Conservation (phyloP, 2,329 filamentous ascomycete genomes). For the Arthrobotrys musiformis region DNA sequence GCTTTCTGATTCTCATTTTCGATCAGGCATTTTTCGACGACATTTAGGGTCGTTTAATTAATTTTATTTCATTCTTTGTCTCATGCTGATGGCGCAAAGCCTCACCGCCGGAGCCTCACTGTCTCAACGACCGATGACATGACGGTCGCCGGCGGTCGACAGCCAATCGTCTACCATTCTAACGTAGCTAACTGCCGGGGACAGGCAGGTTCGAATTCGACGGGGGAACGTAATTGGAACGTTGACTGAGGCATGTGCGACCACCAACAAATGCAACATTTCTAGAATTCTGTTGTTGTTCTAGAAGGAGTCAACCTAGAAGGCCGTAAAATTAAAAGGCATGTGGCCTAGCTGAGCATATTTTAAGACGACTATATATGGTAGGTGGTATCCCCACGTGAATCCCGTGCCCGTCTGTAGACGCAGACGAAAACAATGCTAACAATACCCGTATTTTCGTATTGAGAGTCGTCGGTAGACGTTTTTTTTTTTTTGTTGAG, state of each 20-base stretch:
- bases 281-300: neutral
- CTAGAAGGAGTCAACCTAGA: neutral
- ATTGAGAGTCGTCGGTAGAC: neutral
- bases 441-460: too few species aligned
- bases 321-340: too few species aligned
- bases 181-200: slow-evolving; percentile 4
- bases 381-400: neutral
- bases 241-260: slow-evolving; percentile 14
- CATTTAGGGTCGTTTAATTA: neutral
- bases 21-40: neutral
- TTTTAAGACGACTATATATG: neutral
- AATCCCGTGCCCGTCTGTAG: slow-evolving; percentile 6
- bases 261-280: neutral
- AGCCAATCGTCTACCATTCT: neutral
- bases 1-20: neutral
- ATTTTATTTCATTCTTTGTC: neutral
- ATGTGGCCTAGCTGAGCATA: neutral
- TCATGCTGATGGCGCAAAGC: slow-evolving; percentile 20
- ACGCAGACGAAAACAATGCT: too few species aligned
- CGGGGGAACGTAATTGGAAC: neutral
- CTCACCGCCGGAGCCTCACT: slow-evolving; percentile 10
- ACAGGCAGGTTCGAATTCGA: neutral
- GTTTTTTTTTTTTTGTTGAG: slow-evolving; percentile 5
- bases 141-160: neutral
- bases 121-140: neutral